A percentile compares a stretch with the other conserved stretches of the same genome.
Evolutionary conservation across 1,284 basidiomycete genomes (phyloP).

Genomic region (Puccinia polysora): DNA sequence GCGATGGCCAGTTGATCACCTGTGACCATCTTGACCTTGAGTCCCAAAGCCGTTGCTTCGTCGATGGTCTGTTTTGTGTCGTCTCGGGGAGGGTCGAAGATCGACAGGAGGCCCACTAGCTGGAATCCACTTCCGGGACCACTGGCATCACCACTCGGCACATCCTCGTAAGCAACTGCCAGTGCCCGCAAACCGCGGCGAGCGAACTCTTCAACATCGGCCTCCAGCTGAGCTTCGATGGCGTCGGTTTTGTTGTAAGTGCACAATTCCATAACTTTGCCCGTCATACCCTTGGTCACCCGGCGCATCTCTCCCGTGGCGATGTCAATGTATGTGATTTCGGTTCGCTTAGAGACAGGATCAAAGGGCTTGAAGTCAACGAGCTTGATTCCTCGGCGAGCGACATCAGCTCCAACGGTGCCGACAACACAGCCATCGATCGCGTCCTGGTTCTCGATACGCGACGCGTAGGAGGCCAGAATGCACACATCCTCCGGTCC

Average conservation of each 20-base stretch:
- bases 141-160: constrained; percentile 58
- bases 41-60: constrained; percentile 89
- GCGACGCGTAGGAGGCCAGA: constrained; percentile 88
- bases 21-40: constrained; percentile 99
- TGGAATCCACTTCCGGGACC: constrained; percentile 91
- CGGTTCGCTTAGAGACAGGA: constrained; percentile 97
- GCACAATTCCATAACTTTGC: constrained; percentile 69
- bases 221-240: constrained; percentile 82
- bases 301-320: constrained; percentile 90
- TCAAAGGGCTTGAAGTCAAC: constrained; percentile 99
- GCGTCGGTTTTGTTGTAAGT: constrained; percentile 92
- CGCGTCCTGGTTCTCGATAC: constrained; percentile 97
- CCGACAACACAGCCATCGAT: constrained; percentile 84
- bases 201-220: constrained; percentile 91
- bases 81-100: constrained; percentile 95
- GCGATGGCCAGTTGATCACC: constrained; percentile 99
- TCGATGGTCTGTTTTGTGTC: constrained; percentile 99
- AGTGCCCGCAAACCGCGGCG: constrained; percentile 94
- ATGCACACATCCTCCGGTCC: constrained; percentile 84
- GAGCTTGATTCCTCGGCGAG: constrained; percentile 87
- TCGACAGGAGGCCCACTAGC: constrained; percentile 90
- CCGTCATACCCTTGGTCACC: constrained; percentile 99
- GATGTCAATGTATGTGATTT: constrained; percentile 94
- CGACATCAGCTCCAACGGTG: constrained; percentile 69
- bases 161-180: constrained; percentile 89